Base-by-base conservation (phyloP, 2,329 filamentous ascomycete species). In the Phialocephala sp. region DNA sequence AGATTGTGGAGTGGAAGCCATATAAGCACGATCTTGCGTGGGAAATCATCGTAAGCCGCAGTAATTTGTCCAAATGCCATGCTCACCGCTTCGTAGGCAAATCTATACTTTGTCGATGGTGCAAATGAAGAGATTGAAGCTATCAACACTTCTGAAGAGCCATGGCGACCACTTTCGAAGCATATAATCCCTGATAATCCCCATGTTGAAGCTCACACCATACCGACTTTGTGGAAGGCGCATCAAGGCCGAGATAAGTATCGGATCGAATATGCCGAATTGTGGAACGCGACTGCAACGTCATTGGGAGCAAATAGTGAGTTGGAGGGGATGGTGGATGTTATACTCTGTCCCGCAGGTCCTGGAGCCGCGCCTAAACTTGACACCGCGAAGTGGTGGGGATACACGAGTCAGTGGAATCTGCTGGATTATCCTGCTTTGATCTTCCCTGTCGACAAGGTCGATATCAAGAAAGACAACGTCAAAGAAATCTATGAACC, bases 341-440 rank as follows among this genome's bases (percentile, higher is more conserved):
- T 88, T 0, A 84, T 91, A 39, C 78, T 91, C 0, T 87, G 84
- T 63, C 89, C 88, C 0, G 84, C 81, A 0, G 84, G 83, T 0
- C 85, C 86, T 1, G 82, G 84, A 1, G 79, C 80, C 2, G 85
- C 85, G n/a, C 84, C 81, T 77, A 84, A 67, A 81, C 76, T 71
- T 64, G 78, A 66, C 68, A 87, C 68, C 75, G 86, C 68, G 77
- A 80, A 66, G 72, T 89, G 74, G 80, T 91, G 88, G 87, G 83
- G 83, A 1, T 92, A 91, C 70, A 90, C 87, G 0, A 79, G 83
- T 0, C 84, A 88, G 67, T 91, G 88, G 87, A 92, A 91, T 73
- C 71, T 91, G 50, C 81, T 91, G 1, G 88, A 92, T 74, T 90
- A 90, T 74, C 87, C 89, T 0, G 83, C 81, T 11, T 75, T 85